phyloP scores from a whole-genome alignment of 306 rosid species.

The Fragaria ananassa region DNA sequence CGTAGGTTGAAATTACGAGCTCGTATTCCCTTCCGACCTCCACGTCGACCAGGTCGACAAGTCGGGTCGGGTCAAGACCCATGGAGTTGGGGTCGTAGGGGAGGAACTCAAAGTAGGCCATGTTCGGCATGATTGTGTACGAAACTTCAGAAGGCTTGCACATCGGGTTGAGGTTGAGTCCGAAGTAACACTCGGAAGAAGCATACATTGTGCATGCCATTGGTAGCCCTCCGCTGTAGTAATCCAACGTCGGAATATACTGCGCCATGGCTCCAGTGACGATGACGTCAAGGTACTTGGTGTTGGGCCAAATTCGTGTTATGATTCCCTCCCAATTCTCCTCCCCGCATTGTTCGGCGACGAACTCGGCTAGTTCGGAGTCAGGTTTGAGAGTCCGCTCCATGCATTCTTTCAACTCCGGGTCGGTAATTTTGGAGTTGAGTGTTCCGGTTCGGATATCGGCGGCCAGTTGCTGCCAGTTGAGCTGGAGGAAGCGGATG shows the following conservation, averaged over 20 bases:
- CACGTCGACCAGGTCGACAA: slow-evolving; percentile 41
- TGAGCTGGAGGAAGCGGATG: slow-evolving; percentile 48
- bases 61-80: slow-evolving; percentile 16
- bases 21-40: slow-evolving; percentile 56
- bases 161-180: slow-evolving; percentile 57
- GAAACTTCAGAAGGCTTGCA: slow-evolving; percentile 46
- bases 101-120: slow-evolving; percentile 59
- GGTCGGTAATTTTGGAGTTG: slow-evolving; percentile 37
- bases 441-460: slow-evolving; percentile 38
- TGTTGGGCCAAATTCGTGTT: slow-evolving; percentile 54
- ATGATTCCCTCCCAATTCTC: slow-evolving; percentile 55
- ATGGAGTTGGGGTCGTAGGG: slow-evolving; percentile 38
- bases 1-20: slow-evolving; percentile 51
- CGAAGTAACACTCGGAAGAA: slow-evolving; percentile 55
- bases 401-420: slow-evolving; percentile 24
- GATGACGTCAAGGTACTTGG: slow-evolving; percentile 52
- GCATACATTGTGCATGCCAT: slow-evolving; percentile 63
- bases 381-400: slow-evolving; percentile 26
- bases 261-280: slow-evolving; percentile 67
- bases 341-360: slow-evolving; percentile 34
- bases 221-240: slow-evolving; percentile 50
- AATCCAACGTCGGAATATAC: slow-evolving; percentile 56
- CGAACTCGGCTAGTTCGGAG: slow-evolving; percentile 30
- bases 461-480: slow-evolving; percentile 40
- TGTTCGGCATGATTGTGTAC: slow-evolving; percentile 62